Evolutionary conservation across 257 asterid species (phyloP).

Genomic region (Scutellaria galericulata): DNA sequence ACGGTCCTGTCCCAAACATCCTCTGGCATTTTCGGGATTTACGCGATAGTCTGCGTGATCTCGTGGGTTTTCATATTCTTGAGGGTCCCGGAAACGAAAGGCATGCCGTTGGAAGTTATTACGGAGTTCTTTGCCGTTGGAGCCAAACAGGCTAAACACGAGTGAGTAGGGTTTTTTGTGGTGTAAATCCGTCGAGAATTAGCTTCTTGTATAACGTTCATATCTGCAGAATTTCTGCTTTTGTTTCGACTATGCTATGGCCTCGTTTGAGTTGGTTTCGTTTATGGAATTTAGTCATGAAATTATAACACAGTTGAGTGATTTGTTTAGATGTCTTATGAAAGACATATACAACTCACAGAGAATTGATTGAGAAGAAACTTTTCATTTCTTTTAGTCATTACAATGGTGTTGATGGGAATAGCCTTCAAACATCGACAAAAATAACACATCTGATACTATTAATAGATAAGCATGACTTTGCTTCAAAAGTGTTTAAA

Average conservation of each 20-base stretch:
- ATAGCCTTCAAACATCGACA: too few relatives aligned
- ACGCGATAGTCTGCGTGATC: conserved; percentile 66
- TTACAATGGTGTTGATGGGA: too few relatives aligned
- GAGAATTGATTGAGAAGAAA: too few relatives aligned
- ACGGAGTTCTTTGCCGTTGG: conserved; percentile 88
- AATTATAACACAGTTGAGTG: neutral
- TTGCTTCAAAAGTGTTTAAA: too few relatives aligned
- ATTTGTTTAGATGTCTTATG: neutral
- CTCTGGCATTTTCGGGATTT: conserved; percentile 82
- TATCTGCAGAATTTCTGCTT: conserved; percentile 20
- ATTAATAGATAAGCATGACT: too few relatives aligned
- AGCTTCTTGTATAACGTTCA: neutral
- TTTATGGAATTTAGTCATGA: neutral
- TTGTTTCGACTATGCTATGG: neutral
- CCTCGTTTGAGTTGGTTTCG: neutral
- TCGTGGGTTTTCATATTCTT: conserved; percentile 73
- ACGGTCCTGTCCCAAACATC: conserved; percentile 89
- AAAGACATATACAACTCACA: too few relatives aligned
- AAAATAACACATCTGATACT: too few relatives aligned
- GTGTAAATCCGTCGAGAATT: conserved; percentile 7
- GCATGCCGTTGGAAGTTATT: conserved; percentile 89
- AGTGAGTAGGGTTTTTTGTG: conserved; percentile 33
- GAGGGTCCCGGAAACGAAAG: conserved; percentile 88
- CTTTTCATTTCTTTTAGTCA: too few relatives aligned
- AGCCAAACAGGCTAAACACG: conserved; percentile 57